Base-by-base conservation (phyloP, 495 filamentous ascomycete species). In the Neurospora tetrasperma region DNA sequence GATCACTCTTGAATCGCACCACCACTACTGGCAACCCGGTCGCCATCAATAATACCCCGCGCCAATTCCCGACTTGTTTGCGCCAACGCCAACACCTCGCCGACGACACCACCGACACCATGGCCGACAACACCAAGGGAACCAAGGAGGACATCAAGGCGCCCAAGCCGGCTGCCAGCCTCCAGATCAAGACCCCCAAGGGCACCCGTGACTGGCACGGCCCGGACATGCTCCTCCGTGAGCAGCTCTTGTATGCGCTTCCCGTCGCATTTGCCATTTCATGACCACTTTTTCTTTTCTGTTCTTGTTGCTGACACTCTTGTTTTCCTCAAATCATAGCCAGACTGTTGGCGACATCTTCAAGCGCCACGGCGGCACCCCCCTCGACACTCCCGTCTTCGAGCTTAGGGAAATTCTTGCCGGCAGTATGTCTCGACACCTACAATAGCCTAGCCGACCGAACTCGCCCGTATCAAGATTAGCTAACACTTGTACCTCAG, bases 391-490 rank as follows among this genome's bases (percentile, higher is more conserved):
- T 0, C 84, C 83, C 18, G 83, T 87, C 66, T 88, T 87, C 71
- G 86, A 88, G 72, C 79, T 88, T 48, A 85, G 80, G 73, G 84
- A 86, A 39, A 93, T 95, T 73, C 89, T 97, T 18, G 86, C 93
- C 9, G 94, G 92, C 71, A 96, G 43, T 31, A 66, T 66, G 54
- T 66, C 54, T 18, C 54, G 54, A 66, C 23, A 35, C 31, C 23
- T 38, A 62, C 12, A 11, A 35, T 31, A 7, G 35, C 5, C 16
- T 16, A 20, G 16, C 43, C 43, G 43, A 40, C 46, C 14, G 94
- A 95, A n/a, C 43, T 46, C 43, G 43, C 9, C 43, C 43, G 43
- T 46, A 46, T 18, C 82, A 93, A 93, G 76, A 92, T 94, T 84
- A 91, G 93, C 81, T 89, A 86, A 70, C 91, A 91, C 78, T 87